phyloP scores from a whole-genome alignment of 352 stramenopile species.

The Phytophthora pluvialis region DNA sequence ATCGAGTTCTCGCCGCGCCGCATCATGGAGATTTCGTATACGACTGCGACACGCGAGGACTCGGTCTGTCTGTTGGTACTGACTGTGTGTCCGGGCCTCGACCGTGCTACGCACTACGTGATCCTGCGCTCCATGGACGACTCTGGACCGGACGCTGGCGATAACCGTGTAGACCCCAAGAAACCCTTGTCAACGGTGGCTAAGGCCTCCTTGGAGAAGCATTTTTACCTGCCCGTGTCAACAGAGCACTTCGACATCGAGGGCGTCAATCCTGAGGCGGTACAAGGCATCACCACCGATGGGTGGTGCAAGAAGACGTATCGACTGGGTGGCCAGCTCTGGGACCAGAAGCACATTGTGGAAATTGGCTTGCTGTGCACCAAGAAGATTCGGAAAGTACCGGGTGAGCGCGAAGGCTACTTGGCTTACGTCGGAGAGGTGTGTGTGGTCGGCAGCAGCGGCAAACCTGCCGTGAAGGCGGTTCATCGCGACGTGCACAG shows the following conservation, averaged over 20 bases:
- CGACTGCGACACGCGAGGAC: slow-evolving; percentile 32
- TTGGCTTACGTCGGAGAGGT: slow-evolving; percentile 44
- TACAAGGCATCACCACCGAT: slow-evolving; percentile 28
- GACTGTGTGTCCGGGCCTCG: slow-evolving; percentile 47
- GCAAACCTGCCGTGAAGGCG: slow-evolving; percentile 20
- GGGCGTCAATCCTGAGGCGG: slow-evolving; percentile 13
- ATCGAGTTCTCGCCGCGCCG: slow-evolving; percentile 46
- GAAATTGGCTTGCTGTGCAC: slow-evolving; percentile 49
- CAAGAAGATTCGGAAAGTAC: slow-evolving; percentile 29
- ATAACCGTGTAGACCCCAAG: slow-evolving; percentile 12
- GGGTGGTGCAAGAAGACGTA: slow-evolving; percentile 53
- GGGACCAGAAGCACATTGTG: slow-evolving; percentile 53
- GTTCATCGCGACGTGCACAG: slow-evolving; percentile 25
- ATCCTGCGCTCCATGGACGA: slow-evolving; percentile 45
- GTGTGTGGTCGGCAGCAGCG: slow-evolving; percentile 33
- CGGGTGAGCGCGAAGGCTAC: slow-evolving; percentile 33
- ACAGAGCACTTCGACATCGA: slow-evolving; percentile 35
- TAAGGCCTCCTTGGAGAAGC: slow-evolving; percentile 34
- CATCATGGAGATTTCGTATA: slow-evolving; percentile 49
- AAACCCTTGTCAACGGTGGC: slow-evolving; percentile 38
- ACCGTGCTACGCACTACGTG: slow-evolving; percentile 47
- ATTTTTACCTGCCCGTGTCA: slow-evolving; percentile 46
- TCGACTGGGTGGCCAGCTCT: slow-evolving; percentile 44
- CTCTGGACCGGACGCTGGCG: slow-evolving; percentile 11
- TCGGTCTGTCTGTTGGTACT: slow-evolving; percentile 45